These are phyloP conservation scores for Dendrocalamus latiflorus DNA, from an alignment of 202 grass and related monocot genomes.

Conservation along the genomic window DNA sequence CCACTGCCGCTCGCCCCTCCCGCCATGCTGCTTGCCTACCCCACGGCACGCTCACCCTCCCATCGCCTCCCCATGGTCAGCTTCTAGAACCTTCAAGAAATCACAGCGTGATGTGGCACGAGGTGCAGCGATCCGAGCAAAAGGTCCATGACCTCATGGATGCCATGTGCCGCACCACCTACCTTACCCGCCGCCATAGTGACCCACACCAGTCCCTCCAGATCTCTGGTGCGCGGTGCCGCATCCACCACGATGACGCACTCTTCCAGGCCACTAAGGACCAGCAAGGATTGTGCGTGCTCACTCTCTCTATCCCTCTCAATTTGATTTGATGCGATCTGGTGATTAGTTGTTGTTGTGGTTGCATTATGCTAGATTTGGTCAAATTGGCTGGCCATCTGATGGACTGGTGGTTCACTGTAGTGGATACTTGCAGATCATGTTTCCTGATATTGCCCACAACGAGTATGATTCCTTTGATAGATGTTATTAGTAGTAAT, in stretches of 20 bases:
- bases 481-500: too few species aligned
- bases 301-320: neutral
- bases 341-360: too few species aligned
- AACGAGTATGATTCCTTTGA: too few species aligned
- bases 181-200: slow-evolving; percentile 68
- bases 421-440: too few species aligned
- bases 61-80: too few species aligned
- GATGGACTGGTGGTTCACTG: too few species aligned
- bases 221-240: slow-evolving; percentile 59
- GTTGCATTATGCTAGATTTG: too few species aligned
- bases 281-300: slow-evolving; percentile 70
- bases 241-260: slow-evolving; percentile 70
- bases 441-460: too few species aligned
- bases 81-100: neutral
- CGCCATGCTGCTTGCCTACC: too few species aligned
- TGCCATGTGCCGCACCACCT: slow-evolving; percentile 54
- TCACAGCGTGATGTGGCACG: slow-evolving; percentile 69
- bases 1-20: too few species aligned
- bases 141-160: slow-evolving; percentile 98
- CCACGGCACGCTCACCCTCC: too few species aligned
- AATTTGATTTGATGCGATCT: neutral
- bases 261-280: slow-evolving; percentile 89
- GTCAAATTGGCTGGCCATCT: too few species aligned
- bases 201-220: slow-evolving; percentile 74
- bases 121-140: slow-evolving; percentile 66